Base-by-base conservation (phyloP, 352 stramenopile species). In the Globisporangium lucens region DNA sequence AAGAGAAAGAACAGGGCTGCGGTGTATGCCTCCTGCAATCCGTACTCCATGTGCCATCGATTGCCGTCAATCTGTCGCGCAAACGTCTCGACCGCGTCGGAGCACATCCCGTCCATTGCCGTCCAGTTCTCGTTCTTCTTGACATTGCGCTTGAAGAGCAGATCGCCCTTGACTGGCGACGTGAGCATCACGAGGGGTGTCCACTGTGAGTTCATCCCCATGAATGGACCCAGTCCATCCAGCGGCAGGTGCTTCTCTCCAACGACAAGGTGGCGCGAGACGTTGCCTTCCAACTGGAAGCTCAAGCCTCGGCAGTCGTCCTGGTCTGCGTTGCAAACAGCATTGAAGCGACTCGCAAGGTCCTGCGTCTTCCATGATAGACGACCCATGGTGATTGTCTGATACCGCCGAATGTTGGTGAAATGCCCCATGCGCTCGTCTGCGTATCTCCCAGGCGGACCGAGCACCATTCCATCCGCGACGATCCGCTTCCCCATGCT, bases 1-100 rank as follows among this genome's bases (percentile, higher is more conserved):
- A 89, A 85, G 4, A 87, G 68, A 65, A 87, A 83, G 65, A 83
- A 86, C 22, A 87, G 64, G 8, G 70, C 78, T 0, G 76, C 67
- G 0, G 80, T 85, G 69, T 87, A 89, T 17, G 73, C 69, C 22
- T 82, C 76, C 49, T 89, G 80, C 20, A 87, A 30, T 1, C 78
- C 77, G 27, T 53, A 68, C 27, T 79, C 69, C 61, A 86, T 86
- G 65, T 77, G 75, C 69, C 71, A 83, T 52, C 67, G 72, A 63
- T 87, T 87, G 70, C 70, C 55, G 30, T 74, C 71, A n/a, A 82
- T 57, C 27, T 76, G 75, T 2, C 63, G 63, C 13, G 71, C 71
- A 13, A 82, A 71, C 2, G 73, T 69, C 56, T 89, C 78, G 57
- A 82, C 65, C 7, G 69, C 73, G 7, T 77, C 70, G 1, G 78